phyloP scores from a whole-genome alignment of 1,139 yeast genomes.

The Lodderomyces beijingensis region DNA sequence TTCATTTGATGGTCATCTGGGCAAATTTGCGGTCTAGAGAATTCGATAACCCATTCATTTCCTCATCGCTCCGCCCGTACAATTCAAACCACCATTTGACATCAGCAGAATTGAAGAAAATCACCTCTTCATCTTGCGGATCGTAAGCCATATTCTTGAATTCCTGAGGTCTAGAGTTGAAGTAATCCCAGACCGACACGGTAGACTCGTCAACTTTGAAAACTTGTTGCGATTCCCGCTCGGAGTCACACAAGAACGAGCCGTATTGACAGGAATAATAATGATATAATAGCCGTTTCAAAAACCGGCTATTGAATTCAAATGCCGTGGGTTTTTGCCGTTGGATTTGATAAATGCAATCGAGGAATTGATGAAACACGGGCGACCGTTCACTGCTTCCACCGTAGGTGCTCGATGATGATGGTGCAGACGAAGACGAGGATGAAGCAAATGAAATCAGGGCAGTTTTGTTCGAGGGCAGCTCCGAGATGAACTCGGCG shows the following conservation, averaged over 20 bases:
- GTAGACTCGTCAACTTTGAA: constrained; percentile 46
- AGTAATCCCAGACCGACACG: constrained; percentile 91
- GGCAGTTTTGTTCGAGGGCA: constrained; percentile 11
- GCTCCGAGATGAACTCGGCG: constrained; percentile 6
- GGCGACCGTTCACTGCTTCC: constrained; percentile 66
- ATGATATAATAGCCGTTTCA: constrained; percentile 81
- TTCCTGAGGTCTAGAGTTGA: constrained; percentile 69
- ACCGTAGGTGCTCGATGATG: constrained; percentile 21
- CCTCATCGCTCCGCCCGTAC: constrained; percentile 72
- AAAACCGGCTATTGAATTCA: constrained; percentile 85
- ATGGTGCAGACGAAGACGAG: too few species aligned
- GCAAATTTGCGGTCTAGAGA: constrained; percentile 43
- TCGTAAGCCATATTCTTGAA: constrained; percentile 53
- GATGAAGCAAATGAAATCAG: constrained; percentile 3
- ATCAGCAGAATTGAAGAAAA: constrained; percentile 59
- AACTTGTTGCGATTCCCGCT: constrained; percentile 46
- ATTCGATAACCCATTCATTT: constrained; percentile 64
- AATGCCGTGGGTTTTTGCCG: constrained; percentile 69
- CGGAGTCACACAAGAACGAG: constrained; percentile 74
- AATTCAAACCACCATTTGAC: constrained; percentile 87
- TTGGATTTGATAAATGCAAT: constrained; percentile 76
- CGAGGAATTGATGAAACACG: constrained; percentile 88
- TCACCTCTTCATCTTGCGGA: not conserved
- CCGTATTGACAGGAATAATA: constrained; percentile 94
- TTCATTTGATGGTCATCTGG: constrained; percentile 22